These are phyloP conservation scores for Phialophora tarda DNA, from an alignment of 2,329 filamentous ascomycete genomes.

Conservation along the genomic window DNA sequence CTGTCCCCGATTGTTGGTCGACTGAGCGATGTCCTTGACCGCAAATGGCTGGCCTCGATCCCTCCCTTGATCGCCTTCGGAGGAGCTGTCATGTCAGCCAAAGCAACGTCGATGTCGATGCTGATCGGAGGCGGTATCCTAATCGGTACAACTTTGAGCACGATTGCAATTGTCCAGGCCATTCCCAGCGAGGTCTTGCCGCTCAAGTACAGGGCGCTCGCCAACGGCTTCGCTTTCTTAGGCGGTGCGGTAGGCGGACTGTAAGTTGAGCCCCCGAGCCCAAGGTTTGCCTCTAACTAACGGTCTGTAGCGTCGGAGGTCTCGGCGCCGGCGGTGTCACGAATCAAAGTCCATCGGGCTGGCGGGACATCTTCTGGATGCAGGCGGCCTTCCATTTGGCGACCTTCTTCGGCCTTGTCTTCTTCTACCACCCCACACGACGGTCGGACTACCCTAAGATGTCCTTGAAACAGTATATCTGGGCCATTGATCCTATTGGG, in stretches of 20 bases:
- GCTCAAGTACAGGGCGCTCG: constrained; percentile 61
- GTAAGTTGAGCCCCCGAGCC: constrained; percentile 46
- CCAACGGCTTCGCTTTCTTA: constrained; percentile 60
- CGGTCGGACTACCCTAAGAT: constrained; percentile 48
- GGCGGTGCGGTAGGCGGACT: constrained; percentile 59
- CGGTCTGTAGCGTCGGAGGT: constrained; percentile 50
- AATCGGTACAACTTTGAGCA: constrained; percentile 61
- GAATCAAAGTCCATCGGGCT: constrained; percentile 54
- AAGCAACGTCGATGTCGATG: constrained; percentile 61
- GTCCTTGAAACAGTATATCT: constrained; percentile 50
- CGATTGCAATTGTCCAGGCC: constrained; percentile 61
- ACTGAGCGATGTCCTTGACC: constrained; percentile 62
- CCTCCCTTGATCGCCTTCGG: constrained; percentile 61
- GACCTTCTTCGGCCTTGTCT: constrained; percentile 55
- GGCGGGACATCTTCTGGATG: constrained; percentile 66
- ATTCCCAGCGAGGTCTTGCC: constrained; percentile 64
- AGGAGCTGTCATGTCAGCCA: constrained; percentile 61
- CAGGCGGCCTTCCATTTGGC: constrained; percentile 60
- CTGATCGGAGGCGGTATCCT: constrained; percentile 63
- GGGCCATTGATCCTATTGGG: constrained; percentile 58
- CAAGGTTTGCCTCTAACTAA: background rate
- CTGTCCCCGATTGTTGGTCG: constrained; percentile 62
- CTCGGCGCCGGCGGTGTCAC: constrained; percentile 61
- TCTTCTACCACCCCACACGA: constrained; percentile 56
- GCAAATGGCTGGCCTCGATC: constrained; percentile 59